Evolutionary conservation across 805 yeast species (phyloP).

Genomic region (Cyberlindnera lachancei): DNA sequence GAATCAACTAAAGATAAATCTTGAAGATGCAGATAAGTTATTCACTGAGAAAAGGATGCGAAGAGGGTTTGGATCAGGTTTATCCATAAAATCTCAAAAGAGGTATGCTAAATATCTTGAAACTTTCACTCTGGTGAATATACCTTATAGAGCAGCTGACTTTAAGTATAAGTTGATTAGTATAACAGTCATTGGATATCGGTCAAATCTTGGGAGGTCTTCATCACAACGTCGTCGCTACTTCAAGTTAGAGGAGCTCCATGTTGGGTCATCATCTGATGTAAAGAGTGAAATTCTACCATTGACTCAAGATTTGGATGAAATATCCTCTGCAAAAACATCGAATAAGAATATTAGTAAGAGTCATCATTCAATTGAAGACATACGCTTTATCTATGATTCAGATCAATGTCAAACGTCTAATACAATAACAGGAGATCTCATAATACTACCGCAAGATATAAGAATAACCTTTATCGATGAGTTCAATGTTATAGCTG

Average conservation of each 20-base stretch:
- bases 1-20: constrained; percentile 31
- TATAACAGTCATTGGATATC: constrained; percentile 1
- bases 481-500: background rate
- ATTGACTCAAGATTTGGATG: background rate
- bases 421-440: no score
- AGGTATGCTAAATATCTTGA: constrained; percentile 53
- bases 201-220: background rate
- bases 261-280: background rate
- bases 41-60: constrained; percentile 58
- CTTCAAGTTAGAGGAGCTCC: background rate
- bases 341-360: background rate
- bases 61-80: constrained; percentile 50
- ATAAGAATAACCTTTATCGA: no score
- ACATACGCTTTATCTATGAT: no score
- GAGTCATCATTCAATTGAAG: no score
- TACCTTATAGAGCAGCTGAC: background rate
- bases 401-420: no score
- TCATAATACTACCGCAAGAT: no score
- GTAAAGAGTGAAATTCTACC: background rate
- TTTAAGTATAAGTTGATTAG: background rate
- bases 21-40: constrained; percentile 38
- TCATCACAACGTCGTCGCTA: no score
- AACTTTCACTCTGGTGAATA: background rate
- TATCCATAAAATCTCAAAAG: constrained; percentile 63
- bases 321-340: background rate